Evolutionary conservation across 768 basidiomycete species (phyloP), one percentile per base, ranked within the genome.

Genomic region (Trametes maxima): DNA sequence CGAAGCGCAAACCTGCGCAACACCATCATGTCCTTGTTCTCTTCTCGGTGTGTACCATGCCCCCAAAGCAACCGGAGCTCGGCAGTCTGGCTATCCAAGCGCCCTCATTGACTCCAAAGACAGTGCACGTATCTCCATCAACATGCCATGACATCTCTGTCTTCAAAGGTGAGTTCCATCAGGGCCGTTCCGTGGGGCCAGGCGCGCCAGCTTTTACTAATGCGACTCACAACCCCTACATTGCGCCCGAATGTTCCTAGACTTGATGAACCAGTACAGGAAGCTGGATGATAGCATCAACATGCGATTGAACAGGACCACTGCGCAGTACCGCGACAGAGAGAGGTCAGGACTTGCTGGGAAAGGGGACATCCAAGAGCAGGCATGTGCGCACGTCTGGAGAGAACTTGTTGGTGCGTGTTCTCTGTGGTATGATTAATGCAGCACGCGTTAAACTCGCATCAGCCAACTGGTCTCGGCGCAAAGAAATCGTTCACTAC

Each of bases 211-310:
- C 48, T 16, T 43, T 22, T 43, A 28, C 53, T 46, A 43, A 28
- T 40, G n/a, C 13, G 19, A 39, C 33, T 42, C n/a, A 21, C 46
- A 5, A 42, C n/a, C 45, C 17, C 40, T 44, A 42, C 46, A 52
- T 48, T 39, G 45, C 56, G 13, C 22, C n/a, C 40, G 36, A 67
- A 72, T 57, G 68, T 45, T 43, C 49, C 50, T 71, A 94, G 92
- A 92, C 62, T 84, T 94, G 68, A 78, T 94, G 72, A 86, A 80
- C 69, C 91, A 94, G 73, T 94, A 93, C 73, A 82, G 92, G 68
- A 84, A 79, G 67, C 76, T 94, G 14, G 92, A 94, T 74, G 92
- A 94, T 69, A 78, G 84, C 7, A 88, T 94, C 65, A 83, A 81
- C 42, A 90, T 92, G 87, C 80, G 92, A 36, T 73, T 93, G 48